Evolutionary conservation across 139 green algal genomes (phyloP).

Genomic region (Gonium pectorale): DNA sequence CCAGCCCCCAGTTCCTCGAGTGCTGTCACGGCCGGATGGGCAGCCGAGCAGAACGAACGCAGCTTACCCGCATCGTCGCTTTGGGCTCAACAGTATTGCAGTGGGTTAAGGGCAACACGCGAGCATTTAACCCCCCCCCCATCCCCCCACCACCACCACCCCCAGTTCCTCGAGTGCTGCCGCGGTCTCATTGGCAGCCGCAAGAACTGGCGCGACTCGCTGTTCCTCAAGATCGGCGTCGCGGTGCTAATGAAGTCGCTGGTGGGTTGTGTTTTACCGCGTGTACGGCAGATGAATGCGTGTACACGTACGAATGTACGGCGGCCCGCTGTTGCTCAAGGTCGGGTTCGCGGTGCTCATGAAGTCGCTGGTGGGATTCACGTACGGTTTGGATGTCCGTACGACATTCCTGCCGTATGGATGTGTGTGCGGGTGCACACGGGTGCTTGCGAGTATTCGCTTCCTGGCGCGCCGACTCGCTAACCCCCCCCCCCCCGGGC

Average conservation of each 20-base stretch:
- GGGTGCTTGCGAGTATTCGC: not conserved
- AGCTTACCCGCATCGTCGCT: no score
- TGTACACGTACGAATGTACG: no score
- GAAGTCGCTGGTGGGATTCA: not conserved
- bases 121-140: not conserved
- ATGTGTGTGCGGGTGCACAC: not conserved
- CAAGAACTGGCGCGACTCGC: slow-evolving; percentile 37
- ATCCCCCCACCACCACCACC: not conserved
- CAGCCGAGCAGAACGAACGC: no score
- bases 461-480: no score
- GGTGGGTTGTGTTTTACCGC: no score
- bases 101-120: no score
- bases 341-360: slow-evolving; percentile 11
- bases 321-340: slow-evolving; percentile 35
- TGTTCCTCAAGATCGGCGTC: slow-evolving; percentile 39
- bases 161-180: slow-evolving; percentile 35
- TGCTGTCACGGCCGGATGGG: slow-evolving; percentile 20
- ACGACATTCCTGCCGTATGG: not conserved
- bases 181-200: slow-evolving; percentile 8
- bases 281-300: no score
- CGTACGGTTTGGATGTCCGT: not conserved
- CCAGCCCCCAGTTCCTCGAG: slow-evolving; percentile 33
- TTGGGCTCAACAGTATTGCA: no score
- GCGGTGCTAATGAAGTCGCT: slow-evolving; percentile 28
- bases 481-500: no score